Evolutionary conservation across 1,139 yeast species (phyloP).

Genomic region (Trichomonascaceae sp.): DNA sequence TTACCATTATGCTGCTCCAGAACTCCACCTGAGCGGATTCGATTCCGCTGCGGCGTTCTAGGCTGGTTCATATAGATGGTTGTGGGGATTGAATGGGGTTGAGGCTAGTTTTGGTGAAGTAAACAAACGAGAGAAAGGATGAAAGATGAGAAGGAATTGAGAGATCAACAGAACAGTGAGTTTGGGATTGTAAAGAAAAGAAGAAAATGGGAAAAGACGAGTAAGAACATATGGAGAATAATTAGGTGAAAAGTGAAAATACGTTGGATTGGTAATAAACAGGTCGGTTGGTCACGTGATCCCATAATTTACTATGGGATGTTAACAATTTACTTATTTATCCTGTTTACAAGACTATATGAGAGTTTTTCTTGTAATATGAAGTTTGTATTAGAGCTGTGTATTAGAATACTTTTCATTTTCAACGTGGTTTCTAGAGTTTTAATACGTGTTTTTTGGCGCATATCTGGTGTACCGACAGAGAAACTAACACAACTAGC

Average conservation of each 20-base stretch:
- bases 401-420: no score
- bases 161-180: not conserved
- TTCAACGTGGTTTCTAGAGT: no score
- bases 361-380: no score
- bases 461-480: no score
- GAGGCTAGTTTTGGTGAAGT: not conserved
- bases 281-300: not conserved
- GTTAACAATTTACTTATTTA: no score
- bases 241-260: not conserved
- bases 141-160: not conserved
- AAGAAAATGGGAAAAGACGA: not conserved
- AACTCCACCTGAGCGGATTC: not conserved
- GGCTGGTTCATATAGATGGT: conserved; percentile 1
- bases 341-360: no score
- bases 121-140: conserved; percentile 1
- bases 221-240: not conserved
- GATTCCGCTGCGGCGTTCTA: conserved; percentile 1
- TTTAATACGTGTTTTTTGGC: no score
- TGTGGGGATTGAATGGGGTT: not conserved
- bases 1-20: conserved; percentile 2
- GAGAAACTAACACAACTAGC: no score
- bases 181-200: not conserved
- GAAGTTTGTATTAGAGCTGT: no score
- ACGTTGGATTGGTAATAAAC: not conserved
- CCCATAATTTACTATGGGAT: no score